Base-by-base conservation (phyloP, 192 early-diverging fungal genomes). In the Gaertneriomyces semiglobifer region DNA sequence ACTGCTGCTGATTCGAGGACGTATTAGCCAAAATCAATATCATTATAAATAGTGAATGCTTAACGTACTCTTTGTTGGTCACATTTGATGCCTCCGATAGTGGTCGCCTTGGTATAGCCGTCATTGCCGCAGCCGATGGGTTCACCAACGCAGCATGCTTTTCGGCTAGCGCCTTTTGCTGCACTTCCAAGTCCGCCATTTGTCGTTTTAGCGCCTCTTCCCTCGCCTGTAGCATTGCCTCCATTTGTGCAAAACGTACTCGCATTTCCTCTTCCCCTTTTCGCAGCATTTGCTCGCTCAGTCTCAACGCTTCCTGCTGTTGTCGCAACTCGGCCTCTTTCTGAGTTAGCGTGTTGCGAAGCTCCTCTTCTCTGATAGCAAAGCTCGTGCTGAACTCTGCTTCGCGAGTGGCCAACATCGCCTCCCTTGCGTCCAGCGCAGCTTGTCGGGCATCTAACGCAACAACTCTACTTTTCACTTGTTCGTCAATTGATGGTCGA, bases 231-330 rank as follows among this genome's bases (percentile, higher is more conserved):
- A 61, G 0, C 18, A 12, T 45, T 11, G 43, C 41, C 42, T 61
- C 14, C 42, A n/a, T 18, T 45, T 5, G 39, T 12, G 25, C 40
- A 14, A 73, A 11, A 33, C 69, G 63, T 12, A 59, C 58, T 9
- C 61, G 51, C 12, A 75, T 9, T 19, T 40, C 58, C 39, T 45
- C 48, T 46, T 75, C 74, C 11, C 74, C 63, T 50, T 53, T 25
- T 55, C 43, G 19, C 16, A 75, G 41, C 33, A 73, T 69, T 12
- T 75, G 69, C 48, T 75, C 74, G 8, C 62, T n/a, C 43, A 46
- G 52, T 50, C 57, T 67, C 12, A 72, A n/a, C n/a, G 50, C 50
- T 52, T 60, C n/a, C 41, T 18, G 41, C 59, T 60, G 39, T 33
- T 60, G 59, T 18, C 18, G 41, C 12, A 43, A 19, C 2, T 60